Evolutionary conservation across 1,284 basidiomycete species (phyloP).

Genomic region (Exobasidium rhododendri): DNA sequence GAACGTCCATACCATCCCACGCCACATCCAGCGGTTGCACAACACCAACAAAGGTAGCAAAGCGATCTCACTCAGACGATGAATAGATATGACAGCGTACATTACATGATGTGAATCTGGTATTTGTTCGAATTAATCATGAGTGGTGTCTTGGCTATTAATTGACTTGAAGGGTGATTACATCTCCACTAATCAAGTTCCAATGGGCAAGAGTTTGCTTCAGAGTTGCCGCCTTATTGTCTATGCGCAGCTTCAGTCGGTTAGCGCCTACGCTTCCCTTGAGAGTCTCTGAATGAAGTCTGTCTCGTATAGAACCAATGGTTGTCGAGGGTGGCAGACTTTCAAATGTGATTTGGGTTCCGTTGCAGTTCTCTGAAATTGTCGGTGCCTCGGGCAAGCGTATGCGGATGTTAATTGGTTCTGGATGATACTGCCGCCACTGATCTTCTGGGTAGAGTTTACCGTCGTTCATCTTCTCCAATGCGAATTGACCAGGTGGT

Average conservation of each 20-base stretch:
- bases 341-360: conserved; percentile 31
- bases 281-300: conserved; percentile 39
- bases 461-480: conserved; percentile 11
- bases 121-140: no score
- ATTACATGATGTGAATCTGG: no score
- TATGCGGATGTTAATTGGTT: conserved; percentile 34
- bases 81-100: no score
- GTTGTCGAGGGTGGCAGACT: conserved; percentile 25
- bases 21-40: not conserved
- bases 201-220: conserved; percentile 49
- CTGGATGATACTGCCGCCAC: conserved; percentile 40
- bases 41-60: not conserved
- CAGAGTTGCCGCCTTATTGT: conserved; percentile 41
- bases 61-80: not conserved
- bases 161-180: conserved; percentile 29
- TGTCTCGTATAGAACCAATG: conserved; percentile 32
- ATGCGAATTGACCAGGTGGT: conserved; percentile 1
- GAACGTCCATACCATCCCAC: no score
- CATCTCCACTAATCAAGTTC: conserved; percentile 46
- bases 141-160: no score
- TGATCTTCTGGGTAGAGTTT: conserved; percentile 31
- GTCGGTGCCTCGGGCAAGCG: conserved; percentile 25
- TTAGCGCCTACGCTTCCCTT: conserved; percentile 36
- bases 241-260: conserved; percentile 40
- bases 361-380: conserved; percentile 29